Evolutionary conservation across 192 early-diverging fungal genomes (phyloP).

Genomic region (Backusella tuberculispora): DNA sequence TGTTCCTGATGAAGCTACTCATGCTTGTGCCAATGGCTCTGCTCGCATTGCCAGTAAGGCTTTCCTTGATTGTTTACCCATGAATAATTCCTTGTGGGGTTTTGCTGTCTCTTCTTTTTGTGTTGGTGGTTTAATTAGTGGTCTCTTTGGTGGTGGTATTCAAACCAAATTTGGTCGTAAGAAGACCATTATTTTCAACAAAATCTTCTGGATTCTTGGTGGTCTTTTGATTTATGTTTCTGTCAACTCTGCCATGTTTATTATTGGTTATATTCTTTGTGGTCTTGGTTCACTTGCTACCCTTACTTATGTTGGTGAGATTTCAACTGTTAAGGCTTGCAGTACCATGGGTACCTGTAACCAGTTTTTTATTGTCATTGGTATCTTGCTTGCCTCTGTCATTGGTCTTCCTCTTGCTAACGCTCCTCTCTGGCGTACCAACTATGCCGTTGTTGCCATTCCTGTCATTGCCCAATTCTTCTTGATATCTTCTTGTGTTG

Average conservation of each 20-base stretch:
- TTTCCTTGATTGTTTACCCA: slow-evolving; percentile 37
- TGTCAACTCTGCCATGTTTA: slow-evolving; percentile 60
- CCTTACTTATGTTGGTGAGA: slow-evolving; percentile 75
- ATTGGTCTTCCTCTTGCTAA: slow-evolving; percentile 64
- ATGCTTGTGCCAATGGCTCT: slow-evolving; percentile 20
- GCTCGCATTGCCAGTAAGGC: not conserved
- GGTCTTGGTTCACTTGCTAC: slow-evolving; percentile 62
- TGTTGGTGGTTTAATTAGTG: slow-evolving; percentile 58
- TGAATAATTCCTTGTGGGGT: slow-evolving; percentile 36
- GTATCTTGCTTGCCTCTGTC: slow-evolving; percentile 78
- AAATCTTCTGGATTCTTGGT: slow-evolving; percentile 67
- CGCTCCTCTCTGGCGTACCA: slow-evolving; percentile 69
- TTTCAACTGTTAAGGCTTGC: slow-evolving; percentile 69
- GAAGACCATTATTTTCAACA: slow-evolving; percentile 66
- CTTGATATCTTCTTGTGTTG: slow-evolving; percentile 71
- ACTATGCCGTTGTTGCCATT: slow-evolving; percentile 64
- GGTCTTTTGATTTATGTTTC: slow-evolving; percentile 65
- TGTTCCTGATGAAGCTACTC: slow-evolving; percentile 37
- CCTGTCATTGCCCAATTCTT: slow-evolving; percentile 58
- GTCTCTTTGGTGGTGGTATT: slow-evolving; percentile 52
- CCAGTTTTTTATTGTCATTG: no score
- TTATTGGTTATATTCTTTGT: slow-evolving; percentile 69
- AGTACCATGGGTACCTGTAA: slow-evolving; percentile 72
- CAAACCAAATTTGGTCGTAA: slow-evolving; percentile 49
- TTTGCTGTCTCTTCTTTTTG: slow-evolving; percentile 49